Conservation (phyloP, 768 basidiomycete genomes). For the Mycena epipterygia region DNA sequence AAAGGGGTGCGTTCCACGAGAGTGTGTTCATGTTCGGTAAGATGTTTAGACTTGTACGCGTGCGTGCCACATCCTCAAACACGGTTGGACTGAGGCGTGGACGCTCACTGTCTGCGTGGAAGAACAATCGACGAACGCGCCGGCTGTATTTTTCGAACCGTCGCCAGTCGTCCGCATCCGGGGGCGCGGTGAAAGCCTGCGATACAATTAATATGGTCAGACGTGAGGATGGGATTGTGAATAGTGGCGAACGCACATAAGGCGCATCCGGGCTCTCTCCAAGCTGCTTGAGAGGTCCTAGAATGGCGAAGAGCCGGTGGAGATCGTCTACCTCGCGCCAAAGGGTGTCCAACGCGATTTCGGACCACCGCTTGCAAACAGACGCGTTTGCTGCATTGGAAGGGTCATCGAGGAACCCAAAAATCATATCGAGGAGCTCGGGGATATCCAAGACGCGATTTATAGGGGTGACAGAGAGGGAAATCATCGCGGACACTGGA, state of each 20-base stretch:
- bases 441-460: slow-evolving; percentile 65
- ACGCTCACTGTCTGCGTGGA: slow-evolving; percentile 34
- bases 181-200: slow-evolving; percentile 58
- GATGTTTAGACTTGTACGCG: slow-evolving; percentile 65
- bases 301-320: slow-evolving; percentile 58
- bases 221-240: neutral
- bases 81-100: slow-evolving; percentile 48
- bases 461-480: neutral
- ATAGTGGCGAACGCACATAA: slow-evolving; percentile 40
- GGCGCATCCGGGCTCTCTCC: slow-evolving; percentile 38
- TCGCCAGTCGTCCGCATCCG: slow-evolving; percentile 65
- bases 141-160: slow-evolving; percentile 67
- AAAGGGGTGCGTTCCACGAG: slow-evolving; percentile 56
- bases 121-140: slow-evolving; percentile 59
- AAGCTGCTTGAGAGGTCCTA: slow-evolving; percentile 57
- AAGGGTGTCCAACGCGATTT: slow-evolving; percentile 67
- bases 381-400: slow-evolving; percentile 61
- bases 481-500: slow-evolving; percentile 12
- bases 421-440: slow-evolving; percentile 71
- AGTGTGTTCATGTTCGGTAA: slow-evolving; percentile 69
- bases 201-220: slow-evolving; percentile 10
- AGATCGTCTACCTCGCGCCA: slow-evolving; percentile 69
- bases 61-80: slow-evolving; percentile 70
- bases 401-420: slow-evolving; percentile 58
- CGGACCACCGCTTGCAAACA: slow-evolving; percentile 73